These are phyloP conservation scores for Fusarium sp. DNA, from an alignment of 2,329 filamentous ascomycete genomes.

Conservation along the genomic window DNA sequence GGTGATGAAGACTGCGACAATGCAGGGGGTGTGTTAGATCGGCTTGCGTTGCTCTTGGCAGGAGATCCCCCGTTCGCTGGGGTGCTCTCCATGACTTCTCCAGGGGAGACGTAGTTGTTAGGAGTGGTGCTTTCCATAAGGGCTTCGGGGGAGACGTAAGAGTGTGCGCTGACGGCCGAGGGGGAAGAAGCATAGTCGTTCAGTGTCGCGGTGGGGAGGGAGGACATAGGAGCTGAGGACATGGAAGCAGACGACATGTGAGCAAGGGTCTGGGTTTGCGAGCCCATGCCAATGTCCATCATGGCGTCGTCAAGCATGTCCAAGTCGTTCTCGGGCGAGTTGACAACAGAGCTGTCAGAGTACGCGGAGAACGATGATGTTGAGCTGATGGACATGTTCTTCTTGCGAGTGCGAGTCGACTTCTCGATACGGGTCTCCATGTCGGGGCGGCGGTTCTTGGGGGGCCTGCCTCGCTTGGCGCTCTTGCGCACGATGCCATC, in stretches of 20 bases:
- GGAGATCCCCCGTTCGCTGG: constrained; percentile 57
- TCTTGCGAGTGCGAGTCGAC: constrained; percentile 66
- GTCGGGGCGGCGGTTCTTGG: constrained; percentile 68
- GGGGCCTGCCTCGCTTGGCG: constrained; percentile 70
- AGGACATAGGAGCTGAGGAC: constrained; percentile 59
- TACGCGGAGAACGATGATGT: constrained; percentile 65
- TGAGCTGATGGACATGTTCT: constrained; percentile 61
- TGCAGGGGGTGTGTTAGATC: constrained; percentile 68
- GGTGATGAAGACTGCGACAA: constrained; percentile 71
- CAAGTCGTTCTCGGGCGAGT: constrained; percentile 63
- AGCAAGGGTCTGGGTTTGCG: constrained; percentile 43
- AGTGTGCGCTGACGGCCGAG: constrained; percentile 49
- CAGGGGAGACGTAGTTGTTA: constrained; percentile 56
- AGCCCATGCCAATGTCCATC: constrained; percentile 54
- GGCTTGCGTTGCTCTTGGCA: constrained; percentile 61
- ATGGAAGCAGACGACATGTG: constrained; percentile 60
- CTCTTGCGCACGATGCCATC: constrained; percentile 75
- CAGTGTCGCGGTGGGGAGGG: constrained; percentile 47
- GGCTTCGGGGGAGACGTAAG: constrained; percentile 61
- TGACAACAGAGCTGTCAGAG: constrained; percentile 65
- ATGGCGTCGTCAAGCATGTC: constrained; percentile 59
- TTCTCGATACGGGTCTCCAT: constrained; percentile 67
- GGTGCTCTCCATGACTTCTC: constrained; percentile 53
- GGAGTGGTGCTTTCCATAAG: constrained; percentile 49
- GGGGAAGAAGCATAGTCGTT: constrained; percentile 53